Evolutionary conservation across 192 early-diverging fungal species (phyloP), one percentile per base, ranked within the genome.

Genomic region (Chytriomyces confervae): DNA sequence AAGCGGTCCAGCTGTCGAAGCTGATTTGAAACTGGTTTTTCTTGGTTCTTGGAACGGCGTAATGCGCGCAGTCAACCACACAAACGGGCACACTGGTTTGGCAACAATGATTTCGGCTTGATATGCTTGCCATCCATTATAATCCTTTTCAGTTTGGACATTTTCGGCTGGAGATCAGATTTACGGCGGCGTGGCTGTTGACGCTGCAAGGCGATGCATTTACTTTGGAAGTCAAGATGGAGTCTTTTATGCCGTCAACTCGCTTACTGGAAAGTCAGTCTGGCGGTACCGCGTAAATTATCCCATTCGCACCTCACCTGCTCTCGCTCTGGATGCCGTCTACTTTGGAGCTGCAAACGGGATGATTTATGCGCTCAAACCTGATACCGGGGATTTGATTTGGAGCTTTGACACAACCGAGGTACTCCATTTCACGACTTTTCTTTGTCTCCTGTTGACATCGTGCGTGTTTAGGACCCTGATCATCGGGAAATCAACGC

Each of bases 401-500:
- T 74, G 72, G 72, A 49, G 46, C 45, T 74, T 74, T 74, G 72
- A 74, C 27, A 74, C 72, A 10, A 74, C 72, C 18, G 72, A 74
- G 72, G 72, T 74, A n/a, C 36, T 6, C 1, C 51, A 3, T 29
- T 46, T 27, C 4, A 16, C 6, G 63, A 65, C 13, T 65, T 65
- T 27, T 65, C 16, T 65, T 65, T 27, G 63, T 3, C 13, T 16
- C 57, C 5, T 10, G 23, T 29, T 71, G 23, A 5, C 7, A 20
- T 8, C 5, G 24, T 8, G 16, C 16, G 20, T 9, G 6, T 20
- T 3, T 23, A 74, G 72, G 72, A 74, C 50, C 72, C 61, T 10
- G 72, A 74, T 74, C 72, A 74, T 46, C 72, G 72, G 20, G 72
- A 74, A 74, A 74, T 74, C 72, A 74, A 74, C 45, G 72, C 72